Conservation (phyloP, 106 monocot species). For the Phalaenopsis aphrodite region DNA sequence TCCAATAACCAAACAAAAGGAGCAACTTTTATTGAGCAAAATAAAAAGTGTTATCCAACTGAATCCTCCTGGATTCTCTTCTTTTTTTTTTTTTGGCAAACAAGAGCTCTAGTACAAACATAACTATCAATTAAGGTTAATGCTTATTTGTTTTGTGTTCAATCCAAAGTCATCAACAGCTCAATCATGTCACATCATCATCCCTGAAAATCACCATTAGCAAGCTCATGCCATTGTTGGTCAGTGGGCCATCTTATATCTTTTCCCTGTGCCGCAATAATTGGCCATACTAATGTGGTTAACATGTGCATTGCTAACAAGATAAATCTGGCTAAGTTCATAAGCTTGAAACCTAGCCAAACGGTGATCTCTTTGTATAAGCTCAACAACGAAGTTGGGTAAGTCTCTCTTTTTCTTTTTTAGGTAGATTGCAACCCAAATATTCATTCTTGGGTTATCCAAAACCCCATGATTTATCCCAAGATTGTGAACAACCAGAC, state of each 20-base stretch:
- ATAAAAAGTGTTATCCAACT: neutral
- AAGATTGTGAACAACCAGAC: neutral
- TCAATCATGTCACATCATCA: neutral
- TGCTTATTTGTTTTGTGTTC: neutral
- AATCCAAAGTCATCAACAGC: neutral
- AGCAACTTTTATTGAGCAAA: neutral
- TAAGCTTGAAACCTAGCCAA: neutral
- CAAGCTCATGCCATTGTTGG: neutral
- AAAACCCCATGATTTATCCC: neutral
- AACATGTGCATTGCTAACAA: neutral
- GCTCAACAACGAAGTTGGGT: neutral
- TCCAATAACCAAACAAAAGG: neutral
- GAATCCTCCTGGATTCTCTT: neutral
- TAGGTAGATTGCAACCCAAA: neutral
- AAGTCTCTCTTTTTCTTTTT: neutral
- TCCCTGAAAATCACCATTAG: neutral
- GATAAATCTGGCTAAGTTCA: neutral
- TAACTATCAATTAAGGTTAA: neutral
- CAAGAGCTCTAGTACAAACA: neutral
- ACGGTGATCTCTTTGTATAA: neutral
- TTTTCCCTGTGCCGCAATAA: neutral
- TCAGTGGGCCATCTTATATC: neutral
- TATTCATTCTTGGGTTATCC: neutral
- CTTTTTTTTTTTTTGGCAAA: neutral
- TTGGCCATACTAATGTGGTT: neutral